Conservation (phyloP, 1,284 basidiomycete genomes). For the Pyrrhoderma noxium region DNA sequence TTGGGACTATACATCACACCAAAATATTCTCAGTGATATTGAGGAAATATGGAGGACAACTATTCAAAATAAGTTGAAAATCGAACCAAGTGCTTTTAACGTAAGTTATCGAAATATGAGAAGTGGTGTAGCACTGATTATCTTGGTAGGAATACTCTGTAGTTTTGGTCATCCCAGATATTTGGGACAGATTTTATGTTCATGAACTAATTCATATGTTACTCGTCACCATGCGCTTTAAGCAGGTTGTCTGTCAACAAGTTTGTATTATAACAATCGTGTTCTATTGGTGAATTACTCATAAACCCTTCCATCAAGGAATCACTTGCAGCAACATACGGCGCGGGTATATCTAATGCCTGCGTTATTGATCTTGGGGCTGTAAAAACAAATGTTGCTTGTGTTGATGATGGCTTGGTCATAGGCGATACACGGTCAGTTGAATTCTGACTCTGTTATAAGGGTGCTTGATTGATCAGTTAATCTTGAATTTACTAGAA, state of each 20-base stretch:
- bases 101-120: constrained; percentile 31
- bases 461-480: background rate
- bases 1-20: constrained; percentile 64
- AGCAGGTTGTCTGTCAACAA: constrained; percentile 85
- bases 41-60: constrained; percentile 60
- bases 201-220: constrained; percentile 74
- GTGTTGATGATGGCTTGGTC: constrained; percentile 93
- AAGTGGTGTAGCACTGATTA: constrained; percentile 5
- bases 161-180: constrained; percentile 88
- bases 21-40: constrained; percentile 71
- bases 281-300: background rate
- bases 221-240: constrained; percentile 82
- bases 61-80: constrained; percentile 55
- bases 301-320: constrained; percentile 46
- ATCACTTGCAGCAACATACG: constrained; percentile 89
- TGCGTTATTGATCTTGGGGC: constrained; percentile 96
- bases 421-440: constrained; percentile 79
- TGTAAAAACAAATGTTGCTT: constrained; percentile 77
- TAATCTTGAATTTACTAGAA: constrained; percentile 31
- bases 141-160: constrained; percentile 72
- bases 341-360: constrained; percentile 89
- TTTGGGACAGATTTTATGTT: constrained; percentile 82
- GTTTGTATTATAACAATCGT: constrained; percentile 36
- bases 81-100: constrained; percentile 53
- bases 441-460: background rate